Evolutionary conservation across 805 yeast species (phyloP).

Genomic region (Yarrowia keelungensis): DNA sequence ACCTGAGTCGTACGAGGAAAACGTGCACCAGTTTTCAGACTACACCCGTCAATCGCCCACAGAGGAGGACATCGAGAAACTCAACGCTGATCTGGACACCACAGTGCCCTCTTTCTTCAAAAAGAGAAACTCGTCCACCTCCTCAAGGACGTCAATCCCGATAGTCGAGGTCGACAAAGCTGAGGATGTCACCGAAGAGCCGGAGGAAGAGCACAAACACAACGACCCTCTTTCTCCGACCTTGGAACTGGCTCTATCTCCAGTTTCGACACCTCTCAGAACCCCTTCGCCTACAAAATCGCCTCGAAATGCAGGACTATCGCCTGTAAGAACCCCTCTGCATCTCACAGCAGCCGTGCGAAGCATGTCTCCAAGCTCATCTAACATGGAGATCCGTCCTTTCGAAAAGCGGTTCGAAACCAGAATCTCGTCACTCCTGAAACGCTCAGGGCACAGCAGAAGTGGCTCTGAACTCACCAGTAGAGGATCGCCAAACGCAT

Average conservation of each 20-base stretch:
- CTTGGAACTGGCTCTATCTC: constrained; percentile 15
- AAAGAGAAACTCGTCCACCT: neutral
- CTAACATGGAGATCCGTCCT: constrained; percentile 30
- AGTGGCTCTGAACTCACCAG: constrained; percentile 34
- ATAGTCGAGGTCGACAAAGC: neutral
- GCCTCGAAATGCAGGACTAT: constrained; percentile 6
- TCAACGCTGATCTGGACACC: constrained; percentile 22
- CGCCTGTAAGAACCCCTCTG: constrained; percentile 12
- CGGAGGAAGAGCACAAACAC: neutral
- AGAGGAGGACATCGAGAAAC: constrained; percentile 21
- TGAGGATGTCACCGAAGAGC: neutral
- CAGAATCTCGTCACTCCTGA: constrained; percentile 7
- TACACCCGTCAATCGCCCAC: constrained; percentile 11
- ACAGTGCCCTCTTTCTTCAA: constrained; percentile 23
- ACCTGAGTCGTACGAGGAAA: constrained; percentile 10
- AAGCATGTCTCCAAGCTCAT: constrained; percentile 22
- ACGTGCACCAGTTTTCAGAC: constrained; percentile 10
- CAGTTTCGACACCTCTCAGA: constrained; percentile 2
- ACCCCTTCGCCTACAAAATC: constrained; percentile 15
- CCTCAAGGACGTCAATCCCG: neutral
- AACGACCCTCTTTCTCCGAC: constrained; percentile 12
- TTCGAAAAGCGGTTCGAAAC: constrained; percentile 33
- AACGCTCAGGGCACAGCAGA: constrained; percentile 25
- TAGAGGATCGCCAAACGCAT: constrained; percentile 1
- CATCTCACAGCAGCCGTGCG: constrained; percentile 1